Percentiles rank a stretch among this genome's conserved stretches.
Evolutionary conservation across 2,329 filamentous ascomycete species (phyloP).

Genomic region (Calonectria leucothoes): DNA sequence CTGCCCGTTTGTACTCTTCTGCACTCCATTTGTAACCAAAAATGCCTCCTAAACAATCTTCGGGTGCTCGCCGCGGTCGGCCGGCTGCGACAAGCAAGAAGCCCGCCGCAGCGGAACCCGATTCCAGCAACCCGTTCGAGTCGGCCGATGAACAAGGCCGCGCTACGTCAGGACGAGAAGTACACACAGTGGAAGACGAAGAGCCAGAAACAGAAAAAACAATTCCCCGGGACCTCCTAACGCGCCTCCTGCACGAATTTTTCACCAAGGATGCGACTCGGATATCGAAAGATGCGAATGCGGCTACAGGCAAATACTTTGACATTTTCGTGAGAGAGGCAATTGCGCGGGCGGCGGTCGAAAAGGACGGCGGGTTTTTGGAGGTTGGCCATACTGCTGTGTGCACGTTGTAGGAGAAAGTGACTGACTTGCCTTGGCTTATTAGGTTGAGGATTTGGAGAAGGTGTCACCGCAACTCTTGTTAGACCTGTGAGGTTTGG

Average conservation of each 20-base stretch:
- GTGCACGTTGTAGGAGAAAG: background rate
- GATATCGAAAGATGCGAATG: slow-evolving; percentile 82
- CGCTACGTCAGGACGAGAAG: slow-evolving; percentile 35
- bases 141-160: slow-evolving; percentile 45
- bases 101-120: slow-evolving; percentile 35
- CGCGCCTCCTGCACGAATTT: slow-evolving; percentile 81
- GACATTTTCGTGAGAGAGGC: slow-evolving; percentile 93
- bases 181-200: slow-evolving; percentile 42
- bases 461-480: slow-evolving; percentile 87
- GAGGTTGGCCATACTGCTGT: slow-evolving; percentile 66
- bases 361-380: slow-evolving; percentile 76
- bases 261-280: slow-evolving; percentile 79
- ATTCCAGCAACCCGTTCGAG: slow-evolving; percentile 51
- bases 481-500: slow-evolving; percentile 77
- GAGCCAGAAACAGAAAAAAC: slow-evolving; percentile 53
- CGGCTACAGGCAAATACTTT: slow-evolving; percentile 83
- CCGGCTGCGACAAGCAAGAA: slow-evolving; percentile 43
- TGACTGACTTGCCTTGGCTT: slow-evolving; percentile 24
- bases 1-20: background rate
- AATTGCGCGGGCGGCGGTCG: slow-evolving; percentile 80
- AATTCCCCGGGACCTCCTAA: slow-evolving; percentile 81
- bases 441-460: slow-evolving; percentile 89
- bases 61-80: slow-evolving; percentile 50
- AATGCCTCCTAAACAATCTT: slow-evolving; percentile 56
- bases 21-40: background rate